Evolutionary conservation across 495 filamentous ascomycete species (phyloP).

Genomic region (Melanomma pulvis-pyrius): DNA sequence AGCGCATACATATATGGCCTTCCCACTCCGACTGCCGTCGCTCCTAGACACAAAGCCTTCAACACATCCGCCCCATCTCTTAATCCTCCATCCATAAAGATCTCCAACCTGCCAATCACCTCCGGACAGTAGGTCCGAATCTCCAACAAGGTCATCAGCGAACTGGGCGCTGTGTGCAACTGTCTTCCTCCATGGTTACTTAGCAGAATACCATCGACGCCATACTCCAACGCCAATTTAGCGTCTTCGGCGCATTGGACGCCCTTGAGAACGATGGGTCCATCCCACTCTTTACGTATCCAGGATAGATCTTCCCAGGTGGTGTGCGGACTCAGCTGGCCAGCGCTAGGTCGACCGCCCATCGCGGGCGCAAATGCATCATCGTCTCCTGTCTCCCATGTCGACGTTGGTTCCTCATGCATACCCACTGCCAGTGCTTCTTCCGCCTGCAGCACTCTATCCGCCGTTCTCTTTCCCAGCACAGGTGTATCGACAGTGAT

Average conservation of each 20-base stretch:
- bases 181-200: conserved; percentile 33
- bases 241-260: conserved; percentile 28
- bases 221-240: conserved; percentile 25
- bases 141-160: conserved; percentile 30
- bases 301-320: conserved; percentile 29
- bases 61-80: conserved; percentile 27
- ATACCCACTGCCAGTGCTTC: conserved; percentile 31
- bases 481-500: conserved; percentile 47
- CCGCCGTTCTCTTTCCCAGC: conserved; percentile 44
- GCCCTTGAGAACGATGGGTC: conserved; percentile 27
- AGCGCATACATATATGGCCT: conserved; percentile 31
- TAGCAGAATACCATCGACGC: conserved; percentile 20
- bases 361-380: conserved; percentile 23
- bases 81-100: conserved; percentile 27
- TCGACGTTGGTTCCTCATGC: conserved; percentile 20
- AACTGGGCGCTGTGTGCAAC: conserved; percentile 26
- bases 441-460: conserved; percentile 41
- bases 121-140: conserved; percentile 31
- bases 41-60: conserved; percentile 32
- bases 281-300: conserved; percentile 29
- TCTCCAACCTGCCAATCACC: conserved; percentile 23
- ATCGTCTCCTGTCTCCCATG: conserved; percentile 19
- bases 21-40: conserved; percentile 29
- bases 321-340: conserved; percentile 22
- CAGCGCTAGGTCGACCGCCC: conserved; percentile 1